A percentile compares a stretch with the other conserved stretches of the same genome.
Conservation (phyloP, 768 basidiomycete species). For the Phlebiopsis gigantea region DNA sequence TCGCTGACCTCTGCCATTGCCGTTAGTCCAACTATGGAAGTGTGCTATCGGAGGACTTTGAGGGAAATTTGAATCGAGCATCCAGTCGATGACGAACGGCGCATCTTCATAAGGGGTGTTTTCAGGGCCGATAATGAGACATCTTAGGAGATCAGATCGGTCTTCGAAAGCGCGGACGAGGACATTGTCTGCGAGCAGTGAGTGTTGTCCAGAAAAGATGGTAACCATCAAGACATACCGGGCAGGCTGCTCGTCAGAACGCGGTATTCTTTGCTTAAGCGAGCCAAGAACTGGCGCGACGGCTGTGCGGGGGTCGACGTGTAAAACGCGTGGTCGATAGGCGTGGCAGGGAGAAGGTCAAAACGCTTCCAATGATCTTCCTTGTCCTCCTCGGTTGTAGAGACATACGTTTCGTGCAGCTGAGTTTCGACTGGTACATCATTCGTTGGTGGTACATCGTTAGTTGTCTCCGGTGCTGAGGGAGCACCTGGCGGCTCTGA, state of each 20-base stretch:
- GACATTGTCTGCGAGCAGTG: constrained; percentile 59
- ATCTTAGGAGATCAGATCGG: constrained; percentile 79
- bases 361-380: constrained; percentile 75
- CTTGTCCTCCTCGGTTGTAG: constrained; percentile 27
- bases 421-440: constrained; percentile 12
- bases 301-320: constrained; percentile 55
- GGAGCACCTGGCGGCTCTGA: constrained; percentile 2
- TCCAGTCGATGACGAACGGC: constrained; percentile 94
- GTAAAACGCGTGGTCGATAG: constrained; percentile 79
- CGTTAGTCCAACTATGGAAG: constrained; percentile 93
- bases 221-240: constrained; percentile 40
- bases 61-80: constrained; percentile 80
- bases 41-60: constrained; percentile 80
- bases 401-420: background rate
- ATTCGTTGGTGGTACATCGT: constrained; percentile 6
- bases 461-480: background rate
- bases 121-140: constrained; percentile 86
- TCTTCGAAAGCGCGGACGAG: constrained; percentile 89
- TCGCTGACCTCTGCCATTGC: constrained; percentile 76
- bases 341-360: constrained; percentile 68
- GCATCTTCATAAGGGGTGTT: constrained; percentile 96
- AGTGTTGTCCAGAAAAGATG: background rate
- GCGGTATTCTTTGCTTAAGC: constrained; percentile 81
- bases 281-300: constrained; percentile 66
- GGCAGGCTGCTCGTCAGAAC: constrained; percentile 76